These are phyloP conservation scores for Pascua guehoae DNA, from an alignment of 1,284 basidiomycete genomes.

Conservation along the genomic window DNA sequence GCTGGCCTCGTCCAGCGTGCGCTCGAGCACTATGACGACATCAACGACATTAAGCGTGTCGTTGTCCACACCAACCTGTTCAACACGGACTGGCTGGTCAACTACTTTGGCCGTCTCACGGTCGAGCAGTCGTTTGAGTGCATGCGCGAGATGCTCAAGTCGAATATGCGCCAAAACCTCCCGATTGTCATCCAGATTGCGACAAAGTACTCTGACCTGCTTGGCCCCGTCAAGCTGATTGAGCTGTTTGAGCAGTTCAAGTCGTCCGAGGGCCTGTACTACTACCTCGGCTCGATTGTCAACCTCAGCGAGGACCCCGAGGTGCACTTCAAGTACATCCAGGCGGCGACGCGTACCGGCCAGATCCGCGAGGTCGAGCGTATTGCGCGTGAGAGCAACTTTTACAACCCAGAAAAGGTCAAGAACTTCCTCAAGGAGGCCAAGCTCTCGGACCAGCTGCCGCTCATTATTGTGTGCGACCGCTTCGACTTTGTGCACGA, in stretches of 20 bases:
- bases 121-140: constrained; percentile 98
- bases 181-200: constrained; percentile 97
- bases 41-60: constrained; percentile 95
- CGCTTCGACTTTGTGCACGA: constrained; percentile 99
- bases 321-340: constrained; percentile 99
- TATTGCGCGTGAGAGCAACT: constrained; percentile 95
- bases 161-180: constrained; percentile 97
- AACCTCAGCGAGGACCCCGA: constrained; percentile 95
- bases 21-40: constrained; percentile 96
- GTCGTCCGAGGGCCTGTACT: constrained; percentile 97
- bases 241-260: constrained; percentile 99
- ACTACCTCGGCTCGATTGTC: constrained; percentile 95
- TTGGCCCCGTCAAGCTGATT: constrained; percentile 94
- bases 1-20: constrained; percentile 94
- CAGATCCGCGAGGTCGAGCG: constrained; percentile 99
- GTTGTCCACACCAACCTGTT: constrained; percentile 90
- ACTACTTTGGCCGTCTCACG: constrained; percentile 94
- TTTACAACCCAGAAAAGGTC: constrained; percentile 99
- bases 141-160: constrained; percentile 93
- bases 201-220: constrained; percentile 97
- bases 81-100: constrained; percentile 88
- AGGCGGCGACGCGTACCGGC: constrained; percentile 95
- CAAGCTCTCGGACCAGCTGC: constrained; percentile 92
- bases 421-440: constrained; percentile 99
- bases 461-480: constrained; percentile 99